These are phyloP conservation scores for Aspergillus bertholletiae DNA, from an alignment of 495 filamentous ascomycete genomes.

Conservation along the genomic window DNA sequence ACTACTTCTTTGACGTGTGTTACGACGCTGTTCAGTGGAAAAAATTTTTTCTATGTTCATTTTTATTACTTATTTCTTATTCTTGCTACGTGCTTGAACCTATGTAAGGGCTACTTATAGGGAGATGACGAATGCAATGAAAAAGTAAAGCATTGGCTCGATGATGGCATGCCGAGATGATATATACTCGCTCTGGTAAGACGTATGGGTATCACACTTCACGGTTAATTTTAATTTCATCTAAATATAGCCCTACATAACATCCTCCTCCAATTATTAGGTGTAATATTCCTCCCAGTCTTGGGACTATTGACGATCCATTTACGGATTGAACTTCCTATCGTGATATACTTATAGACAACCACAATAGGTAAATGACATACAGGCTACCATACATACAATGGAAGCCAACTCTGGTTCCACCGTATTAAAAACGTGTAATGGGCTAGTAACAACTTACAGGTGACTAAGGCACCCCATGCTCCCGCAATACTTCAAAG, in stretches of 20 bases:
- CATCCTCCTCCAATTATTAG: too few relatives aligned
- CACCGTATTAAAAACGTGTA: neutral
- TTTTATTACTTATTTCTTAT: constrained; percentile 25
- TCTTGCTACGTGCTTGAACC: constrained; percentile 27
- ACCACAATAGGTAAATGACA: neutral
- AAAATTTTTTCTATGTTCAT: constrained; percentile 19
- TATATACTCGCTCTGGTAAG: too few relatives aligned
- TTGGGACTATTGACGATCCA: neutral
- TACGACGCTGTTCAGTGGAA: constrained; percentile 37
- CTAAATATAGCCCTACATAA: too few relatives aligned
- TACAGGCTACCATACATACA: too few relatives aligned
- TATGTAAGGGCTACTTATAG: constrained; percentile 30
- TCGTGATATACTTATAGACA: neutral
- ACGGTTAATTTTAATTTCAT: too few relatives aligned
- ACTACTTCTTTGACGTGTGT: constrained; percentile 34
- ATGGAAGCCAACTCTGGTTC: too few relatives aligned
- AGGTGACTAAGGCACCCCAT: neutral
- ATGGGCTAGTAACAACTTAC: neutral
- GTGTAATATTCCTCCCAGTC: neutral
- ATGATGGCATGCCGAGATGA: too few relatives aligned
- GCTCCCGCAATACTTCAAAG: too few relatives aligned
- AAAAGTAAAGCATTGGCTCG: constrained; percentile 1
- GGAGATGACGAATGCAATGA: constrained; percentile 23
- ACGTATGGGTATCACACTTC: too few relatives aligned
- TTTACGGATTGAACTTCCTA: too few relatives aligned